phyloP scores from a whole-genome alignment of 192 early-diverging fungal genomes.

The Backusella parvicylindrica region DNA sequence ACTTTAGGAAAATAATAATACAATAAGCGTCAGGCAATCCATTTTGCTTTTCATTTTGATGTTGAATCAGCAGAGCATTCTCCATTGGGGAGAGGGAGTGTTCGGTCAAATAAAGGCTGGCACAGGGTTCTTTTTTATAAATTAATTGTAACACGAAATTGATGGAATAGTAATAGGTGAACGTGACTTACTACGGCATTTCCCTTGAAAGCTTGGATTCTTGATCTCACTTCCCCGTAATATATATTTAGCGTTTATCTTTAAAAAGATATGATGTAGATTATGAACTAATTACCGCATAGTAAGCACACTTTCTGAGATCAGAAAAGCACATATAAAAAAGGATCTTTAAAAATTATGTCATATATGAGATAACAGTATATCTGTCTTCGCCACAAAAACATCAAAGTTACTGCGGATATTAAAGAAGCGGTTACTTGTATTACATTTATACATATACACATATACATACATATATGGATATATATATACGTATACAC shows the following conservation, averaged over 20 bases:
- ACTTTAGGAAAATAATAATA: background rate
- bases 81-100: background rate
- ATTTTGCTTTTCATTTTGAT: background rate
- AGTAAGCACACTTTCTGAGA: background rate
- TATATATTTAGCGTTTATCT: constrained; percentile 1
- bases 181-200: background rate
- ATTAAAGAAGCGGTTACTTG: background rate
- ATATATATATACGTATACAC: background rate
- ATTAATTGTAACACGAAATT: background rate
- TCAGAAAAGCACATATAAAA: background rate
- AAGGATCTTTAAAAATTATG: background rate
- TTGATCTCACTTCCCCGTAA: background rate
- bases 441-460: background rate
- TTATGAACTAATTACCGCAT: background rate
- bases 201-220: background rate
- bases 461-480: background rate
- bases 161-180: background rate
- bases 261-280: background rate
- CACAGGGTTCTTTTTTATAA: constrained; percentile 5
- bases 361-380: background rate
- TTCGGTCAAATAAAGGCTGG: background rate
- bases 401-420: background rate
- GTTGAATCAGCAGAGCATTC: background rate
- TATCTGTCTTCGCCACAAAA: background rate
- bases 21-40: background rate